phyloP scores from a whole-genome alignment of 352 stramenopile species.

The Phytophthora melonis region DNA sequence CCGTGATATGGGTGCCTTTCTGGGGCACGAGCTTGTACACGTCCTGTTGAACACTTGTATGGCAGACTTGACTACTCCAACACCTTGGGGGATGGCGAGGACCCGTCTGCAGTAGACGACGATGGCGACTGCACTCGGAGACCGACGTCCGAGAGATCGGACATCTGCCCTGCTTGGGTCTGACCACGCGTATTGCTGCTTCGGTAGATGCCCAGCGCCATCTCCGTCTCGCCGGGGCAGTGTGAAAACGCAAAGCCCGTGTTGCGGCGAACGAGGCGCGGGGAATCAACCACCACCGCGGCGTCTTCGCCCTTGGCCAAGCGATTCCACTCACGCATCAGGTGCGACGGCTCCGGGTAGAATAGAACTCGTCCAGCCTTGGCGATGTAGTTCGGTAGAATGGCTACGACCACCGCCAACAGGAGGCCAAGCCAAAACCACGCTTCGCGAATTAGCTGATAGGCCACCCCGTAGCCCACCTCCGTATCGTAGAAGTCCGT shows the following conservation, averaged over 20 bases:
- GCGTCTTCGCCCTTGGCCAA: slow-evolving; percentile 82
- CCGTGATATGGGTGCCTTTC: neutral
- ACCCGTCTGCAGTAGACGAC: slow-evolving; percentile 68
- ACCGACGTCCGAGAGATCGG: slow-evolving; percentile 42
- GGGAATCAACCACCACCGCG: slow-evolving; percentile 63
- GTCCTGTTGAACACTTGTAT: slow-evolving; percentile 11
- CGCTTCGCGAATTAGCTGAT: slow-evolving; percentile 64
- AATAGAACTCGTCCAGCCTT: slow-evolving; percentile 89
- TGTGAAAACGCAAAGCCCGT: slow-evolving; percentile 91
- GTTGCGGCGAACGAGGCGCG: slow-evolving; percentile 83
- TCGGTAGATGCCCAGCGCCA: slow-evolving; percentile 64
- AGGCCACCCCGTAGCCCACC: slow-evolving; percentile 69
- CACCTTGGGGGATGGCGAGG: slow-evolving; percentile 52
- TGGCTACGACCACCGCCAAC: slow-evolving; percentile 58
- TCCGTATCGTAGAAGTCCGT: slow-evolving; percentile 86
- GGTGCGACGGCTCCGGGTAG: slow-evolving; percentile 88
- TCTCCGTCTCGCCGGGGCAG: slow-evolving; percentile 76
- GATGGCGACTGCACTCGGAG: slow-evolving; percentile 50
- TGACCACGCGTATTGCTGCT: slow-evolving; percentile 33
- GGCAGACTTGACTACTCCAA: slow-evolving; percentile 25
- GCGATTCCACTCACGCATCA: slow-evolving; percentile 93
- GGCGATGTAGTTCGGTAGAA: slow-evolving; percentile 89
- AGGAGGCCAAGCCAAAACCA: slow-evolving; percentile 91
- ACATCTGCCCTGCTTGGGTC: slow-evolving; percentile 34
- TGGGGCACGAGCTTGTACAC: slow-evolving; percentile 7